Conservation (phyloP, 495 filamentous ascomycete species). For the Penicillium bovifimosum region DNA sequence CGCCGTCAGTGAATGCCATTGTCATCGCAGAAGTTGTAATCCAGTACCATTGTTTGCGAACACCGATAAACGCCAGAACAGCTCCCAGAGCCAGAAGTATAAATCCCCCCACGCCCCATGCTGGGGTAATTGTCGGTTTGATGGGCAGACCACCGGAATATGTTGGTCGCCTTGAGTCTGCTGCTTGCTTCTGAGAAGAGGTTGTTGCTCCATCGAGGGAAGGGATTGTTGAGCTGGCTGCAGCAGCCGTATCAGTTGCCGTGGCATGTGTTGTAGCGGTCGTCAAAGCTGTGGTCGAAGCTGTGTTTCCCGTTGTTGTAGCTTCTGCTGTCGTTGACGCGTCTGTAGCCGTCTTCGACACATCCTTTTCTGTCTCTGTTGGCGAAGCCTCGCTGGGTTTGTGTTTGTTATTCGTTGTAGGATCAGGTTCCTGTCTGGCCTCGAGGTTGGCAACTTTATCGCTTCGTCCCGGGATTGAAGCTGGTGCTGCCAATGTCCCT, state of each 20-base stretch:
- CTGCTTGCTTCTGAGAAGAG: neutral
- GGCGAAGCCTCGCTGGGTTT: neutral
- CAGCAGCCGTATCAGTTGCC: constrained; percentile 11
- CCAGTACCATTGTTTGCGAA: constrained; percentile 62
- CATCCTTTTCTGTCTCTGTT: neutral
- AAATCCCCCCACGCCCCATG: constrained; percentile 69
- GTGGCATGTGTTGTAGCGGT: constrained; percentile 8
- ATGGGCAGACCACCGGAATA: constrained; percentile 55
- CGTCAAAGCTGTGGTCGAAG: constrained; percentile 10
- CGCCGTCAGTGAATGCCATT: constrained; percentile 1
- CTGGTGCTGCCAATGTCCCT: constrained; percentile 17
- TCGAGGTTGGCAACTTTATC: constrained; percentile 1
- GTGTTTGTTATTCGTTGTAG: constrained; percentile 5
- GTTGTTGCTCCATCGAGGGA: constrained; percentile 15
- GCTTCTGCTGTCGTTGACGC: constrained; percentile 9
- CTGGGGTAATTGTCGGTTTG: constrained; percentile 70
- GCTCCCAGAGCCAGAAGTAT: constrained; percentile 66
- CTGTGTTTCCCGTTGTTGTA: constrained; percentile 14
- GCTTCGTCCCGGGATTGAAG: neutral
- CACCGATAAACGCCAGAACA: constrained; percentile 69
- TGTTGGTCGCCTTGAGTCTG: constrained; percentile 18
- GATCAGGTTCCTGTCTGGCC: neutral
- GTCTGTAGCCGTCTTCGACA: constrained; percentile 12
- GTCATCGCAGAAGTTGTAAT: too few relatives aligned
- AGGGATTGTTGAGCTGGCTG: constrained; percentile 13